Base-by-base conservation (phyloP, 2,329 filamentous ascomycete species). In the Cryphonectria carpinicola region DNA sequence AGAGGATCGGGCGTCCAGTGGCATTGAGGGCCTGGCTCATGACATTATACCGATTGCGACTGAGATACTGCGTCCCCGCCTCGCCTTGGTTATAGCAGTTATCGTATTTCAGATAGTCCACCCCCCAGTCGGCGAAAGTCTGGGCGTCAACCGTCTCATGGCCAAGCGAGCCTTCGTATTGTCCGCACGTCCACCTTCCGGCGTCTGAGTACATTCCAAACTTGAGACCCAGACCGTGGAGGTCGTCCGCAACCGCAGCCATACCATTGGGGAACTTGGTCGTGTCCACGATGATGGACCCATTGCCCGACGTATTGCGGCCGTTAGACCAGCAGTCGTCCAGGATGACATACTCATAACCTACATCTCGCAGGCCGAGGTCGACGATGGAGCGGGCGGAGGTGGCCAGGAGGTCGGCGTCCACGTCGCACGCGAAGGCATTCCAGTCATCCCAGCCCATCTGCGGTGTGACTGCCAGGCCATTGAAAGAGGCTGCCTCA, bases 91-190 rank as follows among this genome's bases (percentile, higher is more conserved):
- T 77, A 70, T 78, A 78, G 74, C 84, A 86, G 73, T 85, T 85
- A 73, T 87, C 84, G 72, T 86, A 86, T 78, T 87, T 87, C 52
- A 87, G 77, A 65, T 86, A 86, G 73, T 86, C 84, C 67, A 87
- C 80, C 1, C 84, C 84, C 85, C 85, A 87, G 17, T 81, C 79
- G 1, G 85, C 84, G 73, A 86, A 88, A 0, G 82, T 82, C 73
- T 84, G 74, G 0, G 87, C 87, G 75, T 89, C 87, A 13, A 85
- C 77, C 4, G 80, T 76, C 73, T 89, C 87, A 72, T 85, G 82
- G 11, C 84, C 86, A 25, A 87, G 76, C 39, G 82, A 85, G 1
- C 84, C 87, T 28, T 65, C 83, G 74, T 86, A 88, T 41, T 81
- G 80, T 1, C 83, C 87, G 72, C 86, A 88, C 1, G 86, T 88